Evolutionary conservation across 495 filamentous ascomycete genomes (phyloP), one percentile per base, ranked within the genome.

Genomic region (Parathielavia hyrcaniae): DNA sequence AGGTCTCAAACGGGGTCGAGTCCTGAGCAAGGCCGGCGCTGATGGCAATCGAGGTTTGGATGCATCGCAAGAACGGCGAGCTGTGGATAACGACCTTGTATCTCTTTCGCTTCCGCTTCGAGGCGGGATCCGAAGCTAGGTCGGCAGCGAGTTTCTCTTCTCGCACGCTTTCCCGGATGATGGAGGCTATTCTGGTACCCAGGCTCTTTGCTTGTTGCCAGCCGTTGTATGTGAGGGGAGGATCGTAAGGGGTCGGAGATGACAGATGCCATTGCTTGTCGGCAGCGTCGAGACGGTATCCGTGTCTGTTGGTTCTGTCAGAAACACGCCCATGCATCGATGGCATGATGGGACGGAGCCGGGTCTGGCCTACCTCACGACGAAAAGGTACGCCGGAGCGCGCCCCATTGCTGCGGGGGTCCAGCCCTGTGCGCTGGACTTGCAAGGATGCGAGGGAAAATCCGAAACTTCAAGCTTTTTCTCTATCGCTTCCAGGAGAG

Each of bases 191-290:
- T 40, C 90, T 83, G 17, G 79, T 75, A 4, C 93, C 93, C 3
- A 97, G 75, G 10, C 82, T 83, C 58, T 86, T 85, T 50, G 86
- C 84, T 67, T 97, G 92, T 19, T 81, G 81, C 91, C 91, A 97
- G 45, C 93, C 93, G 59, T 90, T 87, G 67, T 96, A 97, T 16
- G 91, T 96, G 47, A 99, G 79, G 43, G 95, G 93, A 44, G 93
- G 88, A 59, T 99, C 92, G 75, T 97, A 97, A 6, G 93, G 95
- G 4, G 88, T 92, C 4, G 91, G 86, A 5, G 95, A 95, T n/a
- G 88, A 86, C 13, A 96, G 78, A 73, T 97, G 91, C 93, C 93
- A 99, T 71, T 90, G 80, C 66, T 89, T 88, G 75, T 97, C 90
- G 59, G 90, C 89, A 45, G 89, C 88, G 69, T 99, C 93, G 35